phyloP scores from a whole-genome alignment of 129 eudicot species.

The Flaveria sonorensis region DNA sequence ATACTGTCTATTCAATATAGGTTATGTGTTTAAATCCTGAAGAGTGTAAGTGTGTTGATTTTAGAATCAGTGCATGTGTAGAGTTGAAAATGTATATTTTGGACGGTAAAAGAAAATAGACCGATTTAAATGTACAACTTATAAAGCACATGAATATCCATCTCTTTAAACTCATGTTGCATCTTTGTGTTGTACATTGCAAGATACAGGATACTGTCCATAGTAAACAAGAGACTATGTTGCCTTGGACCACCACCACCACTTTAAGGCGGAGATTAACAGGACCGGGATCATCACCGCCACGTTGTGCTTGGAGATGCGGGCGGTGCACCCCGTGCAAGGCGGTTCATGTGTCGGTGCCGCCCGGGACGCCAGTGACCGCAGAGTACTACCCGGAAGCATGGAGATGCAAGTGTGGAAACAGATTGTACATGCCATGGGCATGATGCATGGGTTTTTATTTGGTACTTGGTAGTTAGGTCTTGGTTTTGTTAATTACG shows the following conservation, averaged over 20 bases:
- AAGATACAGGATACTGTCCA: slow-evolving; percentile 22
- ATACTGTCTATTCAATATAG: no score
- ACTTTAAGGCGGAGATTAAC: slow-evolving; percentile 39
- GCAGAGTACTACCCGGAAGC: slow-evolving; percentile 93
- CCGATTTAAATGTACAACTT: neutral
- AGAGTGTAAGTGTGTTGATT: no score
- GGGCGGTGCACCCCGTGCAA: slow-evolving; percentile 79
- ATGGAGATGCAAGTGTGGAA: slow-evolving; percentile 92
- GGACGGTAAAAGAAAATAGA: no score
- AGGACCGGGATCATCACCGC: slow-evolving; percentile 81
- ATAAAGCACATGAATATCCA: slow-evolving; percentile 16
- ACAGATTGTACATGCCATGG: slow-evolving; percentile 81
- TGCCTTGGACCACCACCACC: slow-evolving; percentile 29
- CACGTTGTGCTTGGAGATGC: slow-evolving; percentile 71
- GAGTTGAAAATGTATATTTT: no score
- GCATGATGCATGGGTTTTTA: slow-evolving; percentile 36
- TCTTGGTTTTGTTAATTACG: slow-evolving; percentile 19
- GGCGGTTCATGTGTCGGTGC: slow-evolving; percentile 82
- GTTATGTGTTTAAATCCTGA: no score
- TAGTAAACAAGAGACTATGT: slow-evolving; percentile 7
- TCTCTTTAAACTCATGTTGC: neutral
- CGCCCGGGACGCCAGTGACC: slow-evolving; percentile 68
- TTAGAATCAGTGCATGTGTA: no score
- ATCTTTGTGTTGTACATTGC: slow-evolving; percentile 8
- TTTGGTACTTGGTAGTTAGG: slow-evolving; percentile 25